These are phyloP conservation scores for Inosperma sp. DNA, from an alignment of 768 basidiomycete genomes.

Conservation along the genomic window DNA sequence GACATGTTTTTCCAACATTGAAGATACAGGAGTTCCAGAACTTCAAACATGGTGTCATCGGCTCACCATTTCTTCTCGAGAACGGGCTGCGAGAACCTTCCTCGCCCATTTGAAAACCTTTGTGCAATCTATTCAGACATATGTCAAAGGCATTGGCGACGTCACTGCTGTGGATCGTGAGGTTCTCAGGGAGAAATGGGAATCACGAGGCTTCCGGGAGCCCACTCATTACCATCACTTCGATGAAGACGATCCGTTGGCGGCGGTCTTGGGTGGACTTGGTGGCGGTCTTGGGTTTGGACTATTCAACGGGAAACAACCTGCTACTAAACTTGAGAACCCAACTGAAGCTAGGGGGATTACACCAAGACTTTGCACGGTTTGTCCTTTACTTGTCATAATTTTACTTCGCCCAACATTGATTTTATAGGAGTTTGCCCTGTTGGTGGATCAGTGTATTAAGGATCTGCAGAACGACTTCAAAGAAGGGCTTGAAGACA, in stretches of 20 bases:
- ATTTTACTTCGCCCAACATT: neutral
- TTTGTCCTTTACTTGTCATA: constrained; percentile 20
- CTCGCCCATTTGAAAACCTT: constrained; percentile 47
- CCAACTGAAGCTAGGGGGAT: constrained; percentile 43
- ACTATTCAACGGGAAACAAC: constrained; percentile 34
- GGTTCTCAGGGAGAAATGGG: constrained; percentile 48
- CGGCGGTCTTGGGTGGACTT: constrained; percentile 29
- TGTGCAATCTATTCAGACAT: constrained; percentile 42
- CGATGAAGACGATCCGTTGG: constrained; percentile 29
- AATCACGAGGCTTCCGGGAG: constrained; percentile 33
- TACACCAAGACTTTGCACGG: constrained; percentile 39
- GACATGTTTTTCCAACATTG: constrained; percentile 47
- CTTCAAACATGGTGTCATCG: constrained; percentile 56
- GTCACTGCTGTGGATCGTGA: constrained; percentile 50
- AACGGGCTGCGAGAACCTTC: constrained; percentile 43
- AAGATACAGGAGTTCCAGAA: constrained; percentile 53
- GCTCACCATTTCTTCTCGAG: constrained; percentile 50
- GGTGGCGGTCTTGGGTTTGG: constrained; percentile 23
- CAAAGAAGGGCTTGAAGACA: constrained; percentile 54
- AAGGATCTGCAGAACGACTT: constrained; percentile 44
- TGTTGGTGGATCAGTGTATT: constrained; percentile 42
- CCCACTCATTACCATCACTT: constrained; percentile 17
- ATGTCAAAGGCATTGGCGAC: constrained; percentile 47
- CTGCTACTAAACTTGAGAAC: constrained; percentile 38
- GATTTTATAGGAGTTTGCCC: constrained; percentile 40